Evolutionary conservation across 1,284 basidiomycete species (phyloP).

Genomic region (Ustilago tritici): DNA sequence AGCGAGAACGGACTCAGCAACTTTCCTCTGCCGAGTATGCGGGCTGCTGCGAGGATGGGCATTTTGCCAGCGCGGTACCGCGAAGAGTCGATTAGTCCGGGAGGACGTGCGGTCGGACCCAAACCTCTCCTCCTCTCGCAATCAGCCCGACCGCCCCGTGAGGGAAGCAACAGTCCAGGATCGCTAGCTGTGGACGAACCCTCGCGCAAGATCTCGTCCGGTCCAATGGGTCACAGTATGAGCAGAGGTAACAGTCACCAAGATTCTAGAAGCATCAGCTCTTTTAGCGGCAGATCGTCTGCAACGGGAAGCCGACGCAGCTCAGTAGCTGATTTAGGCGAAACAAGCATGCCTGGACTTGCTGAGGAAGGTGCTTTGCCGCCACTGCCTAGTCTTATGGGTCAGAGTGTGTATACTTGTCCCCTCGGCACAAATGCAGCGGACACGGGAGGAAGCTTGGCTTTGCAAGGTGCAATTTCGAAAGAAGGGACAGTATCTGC

Average conservation of each 20-base stretch:
- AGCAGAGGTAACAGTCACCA: conserved; percentile 31
- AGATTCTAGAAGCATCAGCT: conserved; percentile 21
- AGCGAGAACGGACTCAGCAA: conserved; percentile 29
- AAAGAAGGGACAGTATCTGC: conserved; percentile 42
- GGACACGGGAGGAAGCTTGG: not conserved
- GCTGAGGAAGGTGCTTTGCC: conserved; percentile 14
- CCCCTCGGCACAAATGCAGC: not conserved
- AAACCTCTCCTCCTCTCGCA: conserved; percentile 55
- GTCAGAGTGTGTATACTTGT: conserved; percentile 7
- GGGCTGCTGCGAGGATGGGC: conserved; percentile 50
- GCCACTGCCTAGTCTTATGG: conserved; percentile 38
- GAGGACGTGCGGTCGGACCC: conserved; percentile 37
- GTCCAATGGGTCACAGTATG: conserved; percentile 53
- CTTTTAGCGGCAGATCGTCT: conserved; percentile 24
- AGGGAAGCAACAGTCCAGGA: conserved; percentile 32
- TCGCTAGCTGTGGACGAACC: conserved; percentile 40
- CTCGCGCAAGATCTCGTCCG: conserved; percentile 58
- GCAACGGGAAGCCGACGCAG: conserved; percentile 30
- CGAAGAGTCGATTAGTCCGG: conserved; percentile 25
- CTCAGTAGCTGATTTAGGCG: conserved; percentile 30
- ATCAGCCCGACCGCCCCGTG: conserved; percentile 57
- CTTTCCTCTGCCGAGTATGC: conserved; percentile 52
- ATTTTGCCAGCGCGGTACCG: conserved; percentile 33
- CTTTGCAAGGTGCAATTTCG: conserved; percentile 6
- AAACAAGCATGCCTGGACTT: conserved; percentile 31